Conservation (phyloP, 352 stramenopile species). For the Pythium volutum region DNA sequence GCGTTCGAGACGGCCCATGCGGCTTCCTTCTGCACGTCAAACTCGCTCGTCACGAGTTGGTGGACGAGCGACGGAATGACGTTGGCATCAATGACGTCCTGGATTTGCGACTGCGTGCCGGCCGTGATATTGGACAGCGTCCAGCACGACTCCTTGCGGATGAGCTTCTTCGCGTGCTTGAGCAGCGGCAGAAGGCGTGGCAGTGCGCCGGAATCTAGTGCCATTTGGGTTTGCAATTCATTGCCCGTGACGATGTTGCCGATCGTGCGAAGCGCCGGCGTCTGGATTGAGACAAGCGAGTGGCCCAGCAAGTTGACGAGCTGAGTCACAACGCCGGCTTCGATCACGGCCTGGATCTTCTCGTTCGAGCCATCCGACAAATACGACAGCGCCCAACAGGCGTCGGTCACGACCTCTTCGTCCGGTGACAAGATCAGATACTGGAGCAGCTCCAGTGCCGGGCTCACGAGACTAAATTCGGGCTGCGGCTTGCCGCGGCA, state of each 20-base stretch:
- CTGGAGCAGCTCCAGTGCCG: conserved; percentile 91
- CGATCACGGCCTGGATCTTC: conserved; percentile 97
- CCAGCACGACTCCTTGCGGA: conserved; percentile 85
- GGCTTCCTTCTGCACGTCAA: conserved; percentile 84
- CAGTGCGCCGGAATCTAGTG: conserved; percentile 56
- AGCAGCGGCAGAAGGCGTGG: conserved; percentile 57
- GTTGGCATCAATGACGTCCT: conserved; percentile 76
- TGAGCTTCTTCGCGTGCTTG: conserved; percentile 75
- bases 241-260: conserved; percentile 99
- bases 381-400: conserved; percentile 99
- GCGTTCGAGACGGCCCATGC: conserved; percentile 85
- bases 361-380: conserved; percentile 97
- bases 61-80: conserved; percentile 67
- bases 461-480: conserved; percentile 94
- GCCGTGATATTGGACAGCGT: conserved; percentile 82
- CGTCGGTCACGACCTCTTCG: conserved; percentile 98
- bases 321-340: conserved; percentile 92
- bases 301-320: conserved; percentile 96
- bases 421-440: conserved; percentile 96
- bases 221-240: conserved; percentile 67
- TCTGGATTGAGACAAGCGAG: conserved; percentile 92
- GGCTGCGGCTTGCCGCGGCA: conserved; percentile 93
- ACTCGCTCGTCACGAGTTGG: conserved; percentile 57
- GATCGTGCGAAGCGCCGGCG: conserved; percentile 94
- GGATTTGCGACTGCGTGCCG: conserved; percentile 65